Evolutionary conservation across 805 yeast species (phyloP).

Genomic region (Wickerhamiella kazuoi): DNA sequence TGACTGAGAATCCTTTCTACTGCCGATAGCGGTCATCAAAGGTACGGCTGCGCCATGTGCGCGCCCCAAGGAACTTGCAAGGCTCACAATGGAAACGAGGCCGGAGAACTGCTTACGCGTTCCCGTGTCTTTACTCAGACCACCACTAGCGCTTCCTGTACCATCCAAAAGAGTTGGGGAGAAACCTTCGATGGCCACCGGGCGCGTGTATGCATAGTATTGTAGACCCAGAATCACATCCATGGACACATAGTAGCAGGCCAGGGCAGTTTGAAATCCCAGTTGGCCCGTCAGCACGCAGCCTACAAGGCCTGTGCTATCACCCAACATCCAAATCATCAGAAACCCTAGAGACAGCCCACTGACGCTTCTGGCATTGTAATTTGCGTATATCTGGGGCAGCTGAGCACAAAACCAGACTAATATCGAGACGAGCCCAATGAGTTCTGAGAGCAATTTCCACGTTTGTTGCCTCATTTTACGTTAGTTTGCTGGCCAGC

Average conservation of each 20-base stretch:
- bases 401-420: constrained; percentile 62
- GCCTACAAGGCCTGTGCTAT: constrained; percentile 42
- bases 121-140: not conserved
- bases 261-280: constrained; percentile 60
- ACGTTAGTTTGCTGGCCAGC: too few relatives aligned
- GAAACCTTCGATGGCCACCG: constrained; percentile 13
- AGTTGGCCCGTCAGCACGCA: constrained; percentile 61
- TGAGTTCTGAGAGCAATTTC: constrained; percentile 8
- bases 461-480: constrained; percentile 3
- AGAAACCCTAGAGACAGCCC: constrained; percentile 49
- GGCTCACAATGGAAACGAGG: constrained; percentile 2
- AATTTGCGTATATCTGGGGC: constrained; percentile 50
- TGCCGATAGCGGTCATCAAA: not conserved
- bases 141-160: constrained; percentile 3
- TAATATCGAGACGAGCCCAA: constrained; percentile 26
- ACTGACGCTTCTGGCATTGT: constrained; percentile 40
- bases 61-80: constrained; percentile 6
- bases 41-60: not conserved
- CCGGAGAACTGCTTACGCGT: constrained; percentile 5
- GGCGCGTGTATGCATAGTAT: constrained; percentile 39
- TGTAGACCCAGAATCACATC: constrained; percentile 55
- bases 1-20: not conserved
- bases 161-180: constrained; percentile 1
- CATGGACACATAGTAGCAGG: constrained; percentile 54
- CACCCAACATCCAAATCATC: constrained; percentile 49